Base-by-base conservation (phyloP, 768 basidiomycete genomes). In the Chiua virens region DNA sequence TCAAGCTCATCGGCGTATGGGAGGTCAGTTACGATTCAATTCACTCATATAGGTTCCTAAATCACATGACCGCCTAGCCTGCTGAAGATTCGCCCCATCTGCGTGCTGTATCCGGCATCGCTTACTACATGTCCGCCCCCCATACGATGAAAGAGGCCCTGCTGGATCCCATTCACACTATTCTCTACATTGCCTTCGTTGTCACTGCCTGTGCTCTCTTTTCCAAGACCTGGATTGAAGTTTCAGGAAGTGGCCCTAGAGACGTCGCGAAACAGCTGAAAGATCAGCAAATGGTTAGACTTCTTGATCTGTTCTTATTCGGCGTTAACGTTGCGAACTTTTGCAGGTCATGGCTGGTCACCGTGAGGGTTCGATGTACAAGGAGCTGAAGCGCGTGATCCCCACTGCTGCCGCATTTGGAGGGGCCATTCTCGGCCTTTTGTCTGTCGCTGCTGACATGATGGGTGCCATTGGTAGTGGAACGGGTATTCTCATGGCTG, bases 181-280 rank as follows among this genome's bases (percentile, higher is more conserved):
- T 80, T 20, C 75, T 97, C 61, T 97, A 98, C 72, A 85, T 99
- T 68, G 70, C 81, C 6, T 98, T 98, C 75, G 96, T 96, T 75
- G 79, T 95, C 53, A 82, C 87, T 30, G 92, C 94, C 15, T 98
- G 95, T 66, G 96, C 97, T 14, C 78, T 98, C 58, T 99, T 98
- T 79, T 95, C 92, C 66, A 98, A 98, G 81, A 98, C 96, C 1
- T 99, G 97, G 96, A 98, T 99, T 57, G 96, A 98, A 62, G 92
- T 98, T 30, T 98, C 94, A 3, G 96, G 97, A 15, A 89, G 87
- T 48, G 93, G 97, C 18, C 97, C 96, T 11, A 75, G 97, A 41
- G 96, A 99, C 61, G 86, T 99, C 49, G 97, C 97, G 25, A 96
- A 94, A 72, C 96, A 98, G 67, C 83, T 98, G 65, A 98, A 98